Conservation (phyloP, 768 basidiomycete species). For the Calvatia gigantea region DNA sequence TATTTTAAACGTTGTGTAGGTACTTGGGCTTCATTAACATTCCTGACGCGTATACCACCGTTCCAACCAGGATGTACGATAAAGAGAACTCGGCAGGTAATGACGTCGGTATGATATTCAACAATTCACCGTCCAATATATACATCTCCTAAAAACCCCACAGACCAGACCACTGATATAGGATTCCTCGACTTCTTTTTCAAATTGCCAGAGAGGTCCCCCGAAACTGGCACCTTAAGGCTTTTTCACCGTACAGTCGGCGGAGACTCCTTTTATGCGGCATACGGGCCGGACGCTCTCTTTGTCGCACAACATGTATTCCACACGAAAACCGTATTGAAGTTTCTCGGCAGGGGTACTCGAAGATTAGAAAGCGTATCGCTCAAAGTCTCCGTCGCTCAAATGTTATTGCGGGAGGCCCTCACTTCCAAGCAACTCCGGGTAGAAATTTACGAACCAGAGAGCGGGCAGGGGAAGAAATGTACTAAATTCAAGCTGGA, state of each 20-base stretch:
- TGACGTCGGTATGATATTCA: neutral
- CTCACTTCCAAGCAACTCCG: conserved; percentile 86
- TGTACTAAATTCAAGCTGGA: conserved; percentile 70
- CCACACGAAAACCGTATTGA: conserved; percentile 89
- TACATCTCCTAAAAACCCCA: neutral
- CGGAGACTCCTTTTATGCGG: conserved; percentile 74
- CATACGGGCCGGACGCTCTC: conserved; percentile 85
- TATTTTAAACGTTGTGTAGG: too few species aligned
- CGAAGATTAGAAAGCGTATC: conserved; percentile 70
- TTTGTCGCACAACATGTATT: conserved; percentile 82
- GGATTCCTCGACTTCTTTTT: conserved; percentile 75
- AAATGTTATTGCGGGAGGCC: conserved; percentile 82
- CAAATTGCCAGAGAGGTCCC: conserved; percentile 60
- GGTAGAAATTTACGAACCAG: conserved; percentile 86
- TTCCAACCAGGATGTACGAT: conserved; percentile 5
- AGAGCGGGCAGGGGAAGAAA: conserved; percentile 72
- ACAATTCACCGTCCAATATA: neutral
- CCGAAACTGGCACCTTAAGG: conserved; percentile 78
- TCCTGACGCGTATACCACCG: too few species aligned
- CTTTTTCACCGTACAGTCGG: conserved; percentile 70
- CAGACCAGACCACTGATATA: conserved; percentile 67
- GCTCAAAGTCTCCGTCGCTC: conserved; percentile 73
- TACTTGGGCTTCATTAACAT: too few species aligned
- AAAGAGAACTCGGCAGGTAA: conserved; percentile 8
- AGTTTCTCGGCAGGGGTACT: conserved; percentile 77